phyloP scores from a whole-genome alignment of 441 rosid species.

The Arabidopsis lyrata region DNA sequence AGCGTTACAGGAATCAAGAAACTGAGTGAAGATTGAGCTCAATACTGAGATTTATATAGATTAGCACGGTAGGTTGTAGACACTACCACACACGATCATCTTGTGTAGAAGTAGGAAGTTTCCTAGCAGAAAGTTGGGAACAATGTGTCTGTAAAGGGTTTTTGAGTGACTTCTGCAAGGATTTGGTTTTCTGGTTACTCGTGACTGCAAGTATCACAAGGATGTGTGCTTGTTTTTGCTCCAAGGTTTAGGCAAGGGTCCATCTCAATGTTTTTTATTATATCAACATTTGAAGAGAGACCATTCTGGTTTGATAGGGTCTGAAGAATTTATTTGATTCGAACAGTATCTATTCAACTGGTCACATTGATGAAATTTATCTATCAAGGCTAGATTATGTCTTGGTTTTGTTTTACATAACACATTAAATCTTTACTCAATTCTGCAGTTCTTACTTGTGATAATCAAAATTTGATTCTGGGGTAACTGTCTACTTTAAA shows the following conservation, averaged over 20 bases:
- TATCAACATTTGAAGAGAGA: neutral
- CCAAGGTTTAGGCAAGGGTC: neutral
- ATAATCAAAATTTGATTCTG: neutral
- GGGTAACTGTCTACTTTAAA: neutral
- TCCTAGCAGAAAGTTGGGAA: neutral
- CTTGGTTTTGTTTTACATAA: conserved; percentile 5
- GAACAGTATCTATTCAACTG: neutral
- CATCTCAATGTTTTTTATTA: too few species aligned
- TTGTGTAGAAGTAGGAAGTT: conserved; percentile 5
- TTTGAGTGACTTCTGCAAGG: neutral
- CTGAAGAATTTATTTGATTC: neutral
- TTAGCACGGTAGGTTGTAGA: neutral
- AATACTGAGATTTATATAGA: neutral
- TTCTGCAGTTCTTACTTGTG: neutral
- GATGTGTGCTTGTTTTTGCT: neutral
- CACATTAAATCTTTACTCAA: conserved; percentile 8
- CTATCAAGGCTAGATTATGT: neutral
- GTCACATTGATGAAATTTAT: conserved; percentile 7
- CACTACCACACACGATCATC: conserved; percentile 9
- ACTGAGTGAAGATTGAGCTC: conserved; percentile 9
- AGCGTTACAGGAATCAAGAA: neutral
- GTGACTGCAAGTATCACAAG: neutral
- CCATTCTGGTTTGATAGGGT: neutral
- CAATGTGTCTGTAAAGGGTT: conserved; percentile 6
- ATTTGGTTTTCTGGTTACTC: neutral